phyloP scores from a whole-genome alignment of 345 rosid genomes.

The Euphorbia pulcherrima region DNA sequence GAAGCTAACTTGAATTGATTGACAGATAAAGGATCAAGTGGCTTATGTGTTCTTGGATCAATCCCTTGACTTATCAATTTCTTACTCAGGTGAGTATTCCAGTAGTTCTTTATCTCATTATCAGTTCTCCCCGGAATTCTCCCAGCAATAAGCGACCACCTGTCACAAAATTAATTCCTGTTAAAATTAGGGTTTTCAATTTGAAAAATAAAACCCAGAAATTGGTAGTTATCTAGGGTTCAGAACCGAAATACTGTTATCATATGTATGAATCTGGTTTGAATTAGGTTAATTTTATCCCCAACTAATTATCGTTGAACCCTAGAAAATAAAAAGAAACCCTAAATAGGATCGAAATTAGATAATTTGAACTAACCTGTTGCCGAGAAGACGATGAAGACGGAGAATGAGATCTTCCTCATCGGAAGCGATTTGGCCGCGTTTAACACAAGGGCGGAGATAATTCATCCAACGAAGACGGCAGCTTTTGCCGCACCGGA shows the following conservation, averaged over 20 bases:
- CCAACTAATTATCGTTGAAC: not conserved
- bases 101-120: conserved; percentile 86
- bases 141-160: conserved; percentile 89
- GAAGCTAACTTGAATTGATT: conserved; percentile 18
- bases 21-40: conserved; percentile 30
- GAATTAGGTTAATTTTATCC: no score
- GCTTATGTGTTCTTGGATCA: conserved; percentile 80
- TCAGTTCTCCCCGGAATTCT: conserved; percentile 89
- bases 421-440: conserved; percentile 69
- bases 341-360: not conserved
- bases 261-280: no score
- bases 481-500: conserved; percentile 84
- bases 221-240: no score
- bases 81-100: conserved; percentile 82
- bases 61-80: conserved; percentile 76
- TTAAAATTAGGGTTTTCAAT: not conserved
- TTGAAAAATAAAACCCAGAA: no score
- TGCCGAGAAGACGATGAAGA: conserved; percentile 58
- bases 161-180: not conserved
- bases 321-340: not conserved
- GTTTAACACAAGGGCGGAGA: conserved; percentile 73
- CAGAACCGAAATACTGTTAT: no score
- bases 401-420: conserved; percentile 97
- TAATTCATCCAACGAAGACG: conserved; percentile 96
- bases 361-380: conserved; percentile 3